A percentile compares a stretch with the other conserved stretches of the same genome.
Conservation (phyloP, 805 yeast genomes). For the Kodamaea laetipori region DNA sequence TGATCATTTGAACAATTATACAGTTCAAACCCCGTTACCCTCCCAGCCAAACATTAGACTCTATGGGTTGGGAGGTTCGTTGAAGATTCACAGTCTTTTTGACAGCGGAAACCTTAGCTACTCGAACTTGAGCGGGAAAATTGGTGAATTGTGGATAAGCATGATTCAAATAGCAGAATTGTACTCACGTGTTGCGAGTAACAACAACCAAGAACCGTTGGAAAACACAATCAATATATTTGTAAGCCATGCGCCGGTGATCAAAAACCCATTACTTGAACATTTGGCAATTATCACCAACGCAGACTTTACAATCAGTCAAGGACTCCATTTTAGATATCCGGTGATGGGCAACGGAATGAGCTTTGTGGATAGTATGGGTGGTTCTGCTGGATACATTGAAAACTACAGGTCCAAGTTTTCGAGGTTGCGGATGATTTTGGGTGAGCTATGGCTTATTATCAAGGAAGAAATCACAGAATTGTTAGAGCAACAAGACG, state of each 20-base stretch:
- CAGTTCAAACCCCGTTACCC: slow-evolving; percentile 43
- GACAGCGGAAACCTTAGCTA: slow-evolving; percentile 39
- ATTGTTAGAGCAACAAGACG: slow-evolving; percentile 22
- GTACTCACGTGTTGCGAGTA: slow-evolving; percentile 21
- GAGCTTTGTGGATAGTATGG: slow-evolving; percentile 57
- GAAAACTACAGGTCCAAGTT: slow-evolving; percentile 66
- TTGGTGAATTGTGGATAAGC: slow-evolving; percentile 74
- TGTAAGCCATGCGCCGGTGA: slow-evolving; percentile 68
- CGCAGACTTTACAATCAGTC: slow-evolving; percentile 73
- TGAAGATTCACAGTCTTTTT: slow-evolving; percentile 66
- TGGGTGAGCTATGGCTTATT: slow-evolving; percentile 64
- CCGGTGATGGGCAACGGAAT: slow-evolving; percentile 70
- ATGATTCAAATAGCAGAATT: slow-evolving; percentile 70
- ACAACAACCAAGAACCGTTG: slow-evolving; percentile 9
- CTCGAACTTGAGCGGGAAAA: slow-evolving; percentile 25
- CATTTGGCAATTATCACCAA: slow-evolving; percentile 66
- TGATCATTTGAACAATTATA: slow-evolving; percentile 56
- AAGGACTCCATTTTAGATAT: slow-evolving; percentile 70
- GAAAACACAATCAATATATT: slow-evolving; percentile 57
- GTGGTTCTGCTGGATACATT: slow-evolving; percentile 38
- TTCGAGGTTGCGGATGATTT: slow-evolving; percentile 58
- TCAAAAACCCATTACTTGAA: slow-evolving; percentile 67
- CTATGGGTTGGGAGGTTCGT: slow-evolving; percentile 73
- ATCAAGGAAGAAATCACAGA: slow-evolving; percentile 54
- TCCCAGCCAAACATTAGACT: slow-evolving; percentile 50